Evolutionary conservation across 116 monocot species (phyloP), one percentile per base, ranked within the genome.

Genomic region (Posidonia oceanica): DNA sequence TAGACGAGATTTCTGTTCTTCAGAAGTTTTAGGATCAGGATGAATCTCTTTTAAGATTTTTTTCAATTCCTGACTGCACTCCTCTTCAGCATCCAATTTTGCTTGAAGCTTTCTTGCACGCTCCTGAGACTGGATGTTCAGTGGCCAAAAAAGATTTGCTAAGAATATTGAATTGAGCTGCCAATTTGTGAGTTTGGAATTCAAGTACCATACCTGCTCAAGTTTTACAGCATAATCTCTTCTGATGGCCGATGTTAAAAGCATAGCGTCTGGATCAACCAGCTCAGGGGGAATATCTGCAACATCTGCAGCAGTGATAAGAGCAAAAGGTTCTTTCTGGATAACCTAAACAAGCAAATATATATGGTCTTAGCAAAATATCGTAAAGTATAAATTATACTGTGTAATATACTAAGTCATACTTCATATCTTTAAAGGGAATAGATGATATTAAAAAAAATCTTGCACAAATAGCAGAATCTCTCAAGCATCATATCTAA

Each of bases 31-130:
- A 56, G 82, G 71, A 71, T 74, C 39, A 15, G 73, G 80, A 52
- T 74, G 55, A 38, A 86, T 84, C 10, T 75, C 74, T 69, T 84
- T 79, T 13, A 93, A 61, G 37, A 93, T 82, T 84, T 66, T 79
- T 75, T 78, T 81, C 13, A 88, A 73, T 75, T 88, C 86, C 71
- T 79, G 74, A 36, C 65, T 64, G 11, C 70, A 67, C 67, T 82
- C 89, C 79, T 93, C 86, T 76, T 92, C 93, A 80, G 78, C 48
- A 48, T 80, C 88, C 72, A 88, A 74, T 75, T 88, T 89, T 63
- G 75, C 80, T n/a, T 73, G 55, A 57, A 93, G 79, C 75, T 83
- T 86, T 53, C 72, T 80, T 54, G 82, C 84, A 70, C 89, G 84
- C 76, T 84, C 89, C 36, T 93, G 82, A 39, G 89, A 75, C 93